A percentile compares a stretch with the other conserved stretches of the same genome.
Conservation (phyloP, 495 filamentous ascomycete species). For the Jackrogersella multiformis region DNA sequence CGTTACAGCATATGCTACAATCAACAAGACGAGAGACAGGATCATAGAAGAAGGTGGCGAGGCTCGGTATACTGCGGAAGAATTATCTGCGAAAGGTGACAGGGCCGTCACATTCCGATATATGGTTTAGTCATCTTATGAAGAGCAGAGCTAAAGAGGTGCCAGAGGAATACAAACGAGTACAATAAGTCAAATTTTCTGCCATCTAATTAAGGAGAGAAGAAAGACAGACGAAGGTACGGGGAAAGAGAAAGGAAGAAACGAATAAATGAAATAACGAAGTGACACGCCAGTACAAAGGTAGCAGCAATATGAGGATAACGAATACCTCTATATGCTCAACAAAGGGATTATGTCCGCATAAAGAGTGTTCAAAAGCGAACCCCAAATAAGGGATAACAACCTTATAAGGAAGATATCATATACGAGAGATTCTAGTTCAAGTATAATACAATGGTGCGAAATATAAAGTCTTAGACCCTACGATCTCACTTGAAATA, state of each 20-base stretch:
- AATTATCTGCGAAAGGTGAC: constrained; percentile 70
- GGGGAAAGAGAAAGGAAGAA: not conserved
- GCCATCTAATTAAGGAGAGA: not conserved
- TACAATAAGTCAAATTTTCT: not conserved
- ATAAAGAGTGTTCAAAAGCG: not conserved
- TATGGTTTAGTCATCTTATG: constrained; percentile 43
- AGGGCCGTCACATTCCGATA: constrained; percentile 73
- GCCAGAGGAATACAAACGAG: not conserved
- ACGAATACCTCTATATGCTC: not conserved
- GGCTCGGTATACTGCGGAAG: constrained; percentile 56
- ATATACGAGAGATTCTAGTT: not conserved
- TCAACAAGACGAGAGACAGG: constrained; percentile 68
- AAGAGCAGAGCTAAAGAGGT: not conserved
- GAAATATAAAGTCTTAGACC: constrained; percentile 3
- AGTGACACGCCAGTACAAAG: not conserved
- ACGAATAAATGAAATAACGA: not conserved
- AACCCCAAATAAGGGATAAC: not conserved
- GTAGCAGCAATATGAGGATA: not conserved
- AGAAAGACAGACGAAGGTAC: not conserved
- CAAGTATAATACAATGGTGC: not conserved
- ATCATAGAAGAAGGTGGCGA: constrained; percentile 56
- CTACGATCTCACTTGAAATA: not conserved
- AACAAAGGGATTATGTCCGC: constrained; percentile 21
- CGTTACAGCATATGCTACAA: constrained; percentile 62
- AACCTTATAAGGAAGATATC: not conserved